These are phyloP conservation scores for Ustilago tritici DNA, from an alignment of 1,284 basidiomycete species.

Conservation along the genomic window DNA sequence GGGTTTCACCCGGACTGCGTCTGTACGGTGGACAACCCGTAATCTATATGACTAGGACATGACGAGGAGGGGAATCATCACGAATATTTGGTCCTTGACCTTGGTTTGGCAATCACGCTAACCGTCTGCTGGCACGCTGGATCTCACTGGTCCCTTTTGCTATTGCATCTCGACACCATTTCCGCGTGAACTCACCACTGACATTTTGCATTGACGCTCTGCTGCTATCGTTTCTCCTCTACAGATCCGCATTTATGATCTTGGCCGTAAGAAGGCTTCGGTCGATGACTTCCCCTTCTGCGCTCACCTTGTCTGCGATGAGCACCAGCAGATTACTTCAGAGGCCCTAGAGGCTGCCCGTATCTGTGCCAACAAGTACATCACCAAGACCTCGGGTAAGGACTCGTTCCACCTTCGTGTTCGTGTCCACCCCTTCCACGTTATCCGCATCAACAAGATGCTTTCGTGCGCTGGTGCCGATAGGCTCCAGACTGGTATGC, in stretches of 20 bases:
- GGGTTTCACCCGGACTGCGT: too few species aligned
- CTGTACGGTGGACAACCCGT: too few species aligned
- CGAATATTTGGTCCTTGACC: neutral
- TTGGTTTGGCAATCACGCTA: neutral
- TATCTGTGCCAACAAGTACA: conserved; percentile 99
- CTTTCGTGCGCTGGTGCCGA: conserved; percentile 98
- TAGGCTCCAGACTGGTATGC: conserved; percentile 97
- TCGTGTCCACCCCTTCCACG: conserved; percentile 97
- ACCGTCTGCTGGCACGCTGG: conserved; percentile 10
- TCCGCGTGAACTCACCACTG: conserved; percentile 6
- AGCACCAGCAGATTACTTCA: conserved; percentile 96
- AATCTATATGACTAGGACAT: too few species aligned
- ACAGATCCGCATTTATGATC: conserved; percentile 74
- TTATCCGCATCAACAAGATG: conserved; percentile 99
- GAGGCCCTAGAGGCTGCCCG: conserved; percentile 98
- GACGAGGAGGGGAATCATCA: too few species aligned
- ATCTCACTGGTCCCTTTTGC: conserved; percentile 9
- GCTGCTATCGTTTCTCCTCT: neutral
- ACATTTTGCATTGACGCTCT: conserved; percentile 2
- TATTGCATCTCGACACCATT: neutral
- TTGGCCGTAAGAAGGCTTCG: conserved; percentile 92
- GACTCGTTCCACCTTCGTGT: conserved; percentile 99
- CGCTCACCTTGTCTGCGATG: conserved; percentile 94
- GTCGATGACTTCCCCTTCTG: conserved; percentile 87
- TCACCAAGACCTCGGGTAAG: conserved; percentile 97